These are phyloP conservation scores for Arthrobotrys entomopaga DNA, from an alignment of 2,329 filamentous ascomycete genomes.

Conservation along the genomic window DNA sequence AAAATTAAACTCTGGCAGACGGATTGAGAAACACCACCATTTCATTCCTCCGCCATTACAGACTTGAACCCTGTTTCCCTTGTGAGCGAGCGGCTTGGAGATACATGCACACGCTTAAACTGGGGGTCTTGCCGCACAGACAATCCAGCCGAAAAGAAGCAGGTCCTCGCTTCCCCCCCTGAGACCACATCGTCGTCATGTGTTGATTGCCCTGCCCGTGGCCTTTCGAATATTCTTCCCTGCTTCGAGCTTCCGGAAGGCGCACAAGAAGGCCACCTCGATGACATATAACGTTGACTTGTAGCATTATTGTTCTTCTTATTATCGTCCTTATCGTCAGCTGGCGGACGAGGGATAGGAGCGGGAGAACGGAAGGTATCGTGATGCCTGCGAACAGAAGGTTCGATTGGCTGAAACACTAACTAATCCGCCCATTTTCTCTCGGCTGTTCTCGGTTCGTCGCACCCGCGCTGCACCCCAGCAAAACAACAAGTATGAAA, in stretches of 20 bases:
- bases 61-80: too few relatives aligned
- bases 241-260: conserved; percentile 20
- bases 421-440: not conserved
- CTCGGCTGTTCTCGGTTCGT: too few relatives aligned
- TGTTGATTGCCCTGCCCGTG: not conserved
- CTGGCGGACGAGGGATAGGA: not conserved
- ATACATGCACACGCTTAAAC: too few relatives aligned
- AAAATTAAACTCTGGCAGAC: conserved; percentile 23
- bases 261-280: conserved; percentile 27
- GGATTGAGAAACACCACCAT: conserved; percentile 9
- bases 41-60: too few relatives aligned
- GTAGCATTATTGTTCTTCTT: not conserved
- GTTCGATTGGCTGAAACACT: not conserved
- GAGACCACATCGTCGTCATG: conserved; percentile 1
- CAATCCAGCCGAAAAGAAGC: conserved; percentile 23
- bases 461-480: too few relatives aligned
- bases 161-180: conserved; percentile 6
- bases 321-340: not conserved
- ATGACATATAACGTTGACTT: not conserved
- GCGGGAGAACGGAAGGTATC: not conserved
- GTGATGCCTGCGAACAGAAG: not conserved
- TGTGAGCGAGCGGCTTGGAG: too few relatives aligned
- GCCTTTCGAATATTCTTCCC: too few relatives aligned
- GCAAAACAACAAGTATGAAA: too few relatives aligned
- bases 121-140: conserved; percentile 1